These are phyloP conservation scores for Aurantiochytrium sp. DNA, from an alignment of 108 stramenopile species.

Conservation along the genomic window DNA sequence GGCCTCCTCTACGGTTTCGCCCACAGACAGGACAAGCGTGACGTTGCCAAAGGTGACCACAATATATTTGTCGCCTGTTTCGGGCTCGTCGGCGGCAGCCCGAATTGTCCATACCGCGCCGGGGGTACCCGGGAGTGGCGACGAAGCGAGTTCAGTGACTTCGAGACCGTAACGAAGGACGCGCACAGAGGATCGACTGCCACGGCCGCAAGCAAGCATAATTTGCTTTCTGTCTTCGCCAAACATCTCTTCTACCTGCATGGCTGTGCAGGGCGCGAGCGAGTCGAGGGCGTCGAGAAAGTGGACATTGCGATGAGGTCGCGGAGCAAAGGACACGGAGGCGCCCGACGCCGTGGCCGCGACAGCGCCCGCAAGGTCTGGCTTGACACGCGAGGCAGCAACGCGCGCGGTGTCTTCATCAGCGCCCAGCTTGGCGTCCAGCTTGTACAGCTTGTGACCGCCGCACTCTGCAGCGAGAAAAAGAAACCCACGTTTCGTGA, in stretches of 20 bases:
- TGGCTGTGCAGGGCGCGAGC: constrained; percentile 70
- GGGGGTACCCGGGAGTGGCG: constrained; percentile 83
- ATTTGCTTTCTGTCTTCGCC: constrained; percentile 86
- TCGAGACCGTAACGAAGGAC: constrained; percentile 78
- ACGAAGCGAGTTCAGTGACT: constrained; percentile 85
- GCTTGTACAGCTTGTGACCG: constrained; percentile 89
- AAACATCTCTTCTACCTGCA: constrained; percentile 79
- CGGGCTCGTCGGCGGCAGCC: constrained; percentile 33
- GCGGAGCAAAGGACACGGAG: not conserved
- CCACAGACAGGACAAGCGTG: constrained; percentile 85
- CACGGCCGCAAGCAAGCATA: constrained; percentile 77
- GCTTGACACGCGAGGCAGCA: not conserved
- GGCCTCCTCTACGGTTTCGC: constrained; percentile 91
- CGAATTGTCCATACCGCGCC: constrained; percentile 83
- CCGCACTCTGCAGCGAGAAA: constrained; percentile 87
- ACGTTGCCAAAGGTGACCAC: constrained; percentile 94
- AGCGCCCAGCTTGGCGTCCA: constrained; percentile 74
- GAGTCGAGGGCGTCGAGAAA: constrained; percentile 66
- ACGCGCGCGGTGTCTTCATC: constrained; percentile 42
- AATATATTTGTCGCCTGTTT: constrained; percentile 65
- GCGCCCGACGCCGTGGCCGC: not conserved
- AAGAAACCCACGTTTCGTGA: constrained; percentile 79
- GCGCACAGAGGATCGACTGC: constrained; percentile 68
- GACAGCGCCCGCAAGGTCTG: not conserved
- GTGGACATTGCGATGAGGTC: constrained; percentile 54